Evolutionary conservation across 495 filamentous ascomycete species (phyloP), one percentile per base, ranked within the genome.

Genomic region (Astrothelium subdiscretum): DNA sequence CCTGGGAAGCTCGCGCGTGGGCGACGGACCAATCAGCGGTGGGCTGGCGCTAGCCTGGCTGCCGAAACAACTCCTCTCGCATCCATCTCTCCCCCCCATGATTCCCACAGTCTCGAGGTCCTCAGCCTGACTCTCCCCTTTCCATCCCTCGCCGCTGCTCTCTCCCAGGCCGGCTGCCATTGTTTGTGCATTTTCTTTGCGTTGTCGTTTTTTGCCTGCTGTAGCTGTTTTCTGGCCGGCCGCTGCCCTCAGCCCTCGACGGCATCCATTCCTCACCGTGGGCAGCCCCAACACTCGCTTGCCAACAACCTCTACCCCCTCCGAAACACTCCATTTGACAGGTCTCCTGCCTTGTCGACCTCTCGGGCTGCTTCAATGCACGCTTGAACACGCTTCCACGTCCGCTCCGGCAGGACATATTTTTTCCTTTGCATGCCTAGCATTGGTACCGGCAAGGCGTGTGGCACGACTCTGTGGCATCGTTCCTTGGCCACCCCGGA

Each of bases 341-440:
- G 48, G 48, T 54, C 48, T 54, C 24, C 48, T 1, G 48, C 48
- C n/a, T 29, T 12, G 48, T 54, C 22, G 48, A 29, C 48, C 48
- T 54, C 24, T 26, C 48, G 15, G 29, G 48, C n/a, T n/a, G n/a
- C 48, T 27, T 54, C 48, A 54, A 54, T 54, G 48, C 24, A 20
- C 48, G 48, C 24, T 20, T 54, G 48, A 54, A n/a, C 24, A 26
- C 48, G 8, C 20, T 24, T 29, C 48, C 48, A 27, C 48, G 48
- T 54, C 48, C 48, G 48, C 48, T 54, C 48, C 48, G 48, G 48
- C 48, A 54, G 48, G 48, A 29, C 48, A 8, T 54, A 54, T 54
- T 54, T 54, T 54, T 54, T 24, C 48, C 48, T 54, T 54, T 54
- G 48, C 48, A 54, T 54, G 48, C 48, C 48, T 54, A 54, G 48